Percentiles rank a stretch among this genome's conserved stretches.
These are phyloP conservation scores for Fraxinus excelsior DNA, from an alignment of 257 asterid genomes.

Conservation along the genomic window DNA sequence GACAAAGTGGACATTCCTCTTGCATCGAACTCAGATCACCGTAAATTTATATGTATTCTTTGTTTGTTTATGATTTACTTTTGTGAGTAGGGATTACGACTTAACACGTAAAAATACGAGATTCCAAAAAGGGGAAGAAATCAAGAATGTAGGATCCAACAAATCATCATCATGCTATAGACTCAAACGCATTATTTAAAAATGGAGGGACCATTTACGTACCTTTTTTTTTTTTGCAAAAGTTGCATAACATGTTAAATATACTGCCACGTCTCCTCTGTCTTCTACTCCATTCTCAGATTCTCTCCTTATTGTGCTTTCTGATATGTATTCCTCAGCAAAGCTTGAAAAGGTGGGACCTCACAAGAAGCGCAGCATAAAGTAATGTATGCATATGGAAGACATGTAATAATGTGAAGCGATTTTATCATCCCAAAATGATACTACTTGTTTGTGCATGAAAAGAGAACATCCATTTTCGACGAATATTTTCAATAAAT, in stretches of 20 bases:
- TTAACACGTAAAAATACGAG: background rate
- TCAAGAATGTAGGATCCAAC: slow-evolving; percentile 43
- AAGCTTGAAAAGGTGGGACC: slow-evolving; percentile 15
- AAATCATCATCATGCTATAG: slow-evolving; percentile 42
- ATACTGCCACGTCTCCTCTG: slow-evolving; percentile 35
- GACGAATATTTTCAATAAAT: background rate
- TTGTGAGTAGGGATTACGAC: background rate
- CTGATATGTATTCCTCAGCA: slow-evolving; percentile 32
- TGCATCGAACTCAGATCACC: background rate
- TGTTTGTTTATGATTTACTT: background rate
- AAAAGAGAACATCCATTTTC: background rate
- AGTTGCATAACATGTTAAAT: slow-evolving; percentile 24
- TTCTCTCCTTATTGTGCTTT: slow-evolving; percentile 33
- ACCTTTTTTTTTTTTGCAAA: slow-evolving; percentile 31
- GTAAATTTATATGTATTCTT: background rate
- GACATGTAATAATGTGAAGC: background rate
- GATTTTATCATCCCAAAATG: background rate
- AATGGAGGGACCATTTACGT: slow-evolving; percentile 50
- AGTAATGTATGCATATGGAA: background rate
- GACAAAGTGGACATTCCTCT: too few species aligned
- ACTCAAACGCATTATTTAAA: slow-evolving; percentile 35
- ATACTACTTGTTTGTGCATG: background rate
- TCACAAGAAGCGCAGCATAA: slow-evolving; percentile 18
- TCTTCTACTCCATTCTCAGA: slow-evolving; percentile 22
- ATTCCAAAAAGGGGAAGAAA: slow-evolving; percentile 26